Evolutionary conservation across 805 yeast genomes (phyloP), one percentile per base, ranked within the genome.

Genomic region (Tetrapisispora nanseiensis): DNA sequence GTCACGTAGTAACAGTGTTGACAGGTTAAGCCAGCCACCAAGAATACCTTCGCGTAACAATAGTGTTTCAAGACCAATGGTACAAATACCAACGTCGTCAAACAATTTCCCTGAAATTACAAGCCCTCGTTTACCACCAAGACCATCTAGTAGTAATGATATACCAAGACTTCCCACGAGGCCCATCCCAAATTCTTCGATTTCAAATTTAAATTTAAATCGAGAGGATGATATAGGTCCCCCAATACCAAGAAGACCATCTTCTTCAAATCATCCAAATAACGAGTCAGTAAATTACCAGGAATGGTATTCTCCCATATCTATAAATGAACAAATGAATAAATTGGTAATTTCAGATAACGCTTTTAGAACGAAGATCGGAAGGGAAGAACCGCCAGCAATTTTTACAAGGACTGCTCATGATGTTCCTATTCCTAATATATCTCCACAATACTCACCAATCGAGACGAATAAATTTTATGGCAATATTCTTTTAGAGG

Each of bases 381-480:
- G 73, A 3, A 57, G 63, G 2, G 60, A 54, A 10, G 68, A 66
- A 20, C 81, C 81, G 3, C 65, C 70, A 16, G 46, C 62, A 1
- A 40, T 62, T n/a, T 78, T 74, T 54, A 16, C 57, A 52, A 41
- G 46, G 45, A 48, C 51, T 19, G 35, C 41, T 1, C 70, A 63
- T 38, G 54, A 50, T 22, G 51, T 59, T 18, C 24, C 50, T 11
- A 36, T 50, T 16, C 70, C 69, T 10, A 18, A 48, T 7, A 55
- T 50, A 33, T 46, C 54, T 23, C 32, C 47, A 18, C 55, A 54
- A 28, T 47, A 46, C 28, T 37, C 46, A 9, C 80, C 86, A 1
- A 68, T 80, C 23, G 80, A 80, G 46, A 84, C 95, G 7, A 84
- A 84, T 59, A 83, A 84, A 55, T 84, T 83, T 54, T 84, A 78